phyloP scores from a whole-genome alignment of 2,329 filamentous ascomycete species.

The Pseudogymnoascus sp. region DNA sequence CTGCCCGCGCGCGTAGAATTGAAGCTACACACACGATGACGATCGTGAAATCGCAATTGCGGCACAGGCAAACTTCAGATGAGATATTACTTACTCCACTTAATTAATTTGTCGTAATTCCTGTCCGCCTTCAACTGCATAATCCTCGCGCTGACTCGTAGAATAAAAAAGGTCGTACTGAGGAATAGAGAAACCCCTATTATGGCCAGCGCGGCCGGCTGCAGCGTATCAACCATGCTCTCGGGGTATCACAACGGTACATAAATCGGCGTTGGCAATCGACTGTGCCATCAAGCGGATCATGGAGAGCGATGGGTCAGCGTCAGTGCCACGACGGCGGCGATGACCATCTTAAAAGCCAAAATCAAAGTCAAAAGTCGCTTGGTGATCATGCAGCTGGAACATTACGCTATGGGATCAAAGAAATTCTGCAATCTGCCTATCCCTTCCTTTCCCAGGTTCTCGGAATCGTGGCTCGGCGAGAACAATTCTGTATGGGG shows the following conservation, averaged over 20 bases:
- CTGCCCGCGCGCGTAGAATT: background rate
- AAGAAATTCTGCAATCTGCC: background rate
- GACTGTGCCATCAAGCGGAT: slow-evolving; percentile 5
- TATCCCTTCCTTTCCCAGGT: slow-evolving; percentile 5
- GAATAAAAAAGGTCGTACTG: slow-evolving; percentile 7
- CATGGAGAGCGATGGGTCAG: background rate
- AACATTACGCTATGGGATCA: background rate
- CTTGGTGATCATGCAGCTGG: background rate
- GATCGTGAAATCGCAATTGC: background rate
- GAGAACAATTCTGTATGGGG: background rate
- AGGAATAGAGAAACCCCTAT: slow-evolving; percentile 5
- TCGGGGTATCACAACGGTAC: background rate
- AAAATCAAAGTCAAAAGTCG: background rate
- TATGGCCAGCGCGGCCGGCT: slow-evolving; percentile 10
- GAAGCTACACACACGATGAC: background rate
- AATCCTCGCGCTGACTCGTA: slow-evolving; percentile 9
- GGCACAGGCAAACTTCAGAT: slow-evolving; percentile 17
- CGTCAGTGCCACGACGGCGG: background rate
- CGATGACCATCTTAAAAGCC: slow-evolving; percentile 7
- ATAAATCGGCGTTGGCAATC: slow-evolving; percentile 6
- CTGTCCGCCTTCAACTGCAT: slow-evolving; percentile 1
- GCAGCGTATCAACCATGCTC: slow-evolving; percentile 12
- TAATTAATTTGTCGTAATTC: slow-evolving; percentile 6
- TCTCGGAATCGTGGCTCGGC: slow-evolving; percentile 2
- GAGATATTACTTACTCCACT: slow-evolving; percentile 21